Evolutionary conservation across 2,329 filamentous ascomycete genomes (phyloP).

Genomic region (Botrytis hyacinthi): DNA sequence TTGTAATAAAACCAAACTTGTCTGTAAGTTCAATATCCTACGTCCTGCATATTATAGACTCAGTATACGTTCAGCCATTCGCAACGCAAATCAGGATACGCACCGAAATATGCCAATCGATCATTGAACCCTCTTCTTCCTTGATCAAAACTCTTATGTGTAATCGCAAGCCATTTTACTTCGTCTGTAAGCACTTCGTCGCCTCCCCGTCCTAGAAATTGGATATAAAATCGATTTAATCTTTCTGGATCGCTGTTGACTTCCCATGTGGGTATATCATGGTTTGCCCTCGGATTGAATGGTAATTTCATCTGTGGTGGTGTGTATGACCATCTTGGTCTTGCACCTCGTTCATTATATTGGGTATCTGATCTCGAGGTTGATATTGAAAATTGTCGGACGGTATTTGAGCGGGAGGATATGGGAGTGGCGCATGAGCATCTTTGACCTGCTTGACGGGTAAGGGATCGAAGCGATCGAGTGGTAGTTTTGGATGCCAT

Average conservation of each 20-base stretch:
- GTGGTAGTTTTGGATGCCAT: conserved; percentile 51
- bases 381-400: conserved; percentile 34
- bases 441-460: conserved; percentile 34
- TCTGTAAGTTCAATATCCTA: conserved; percentile 58
- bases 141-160: conserved; percentile 98
- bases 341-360: conserved; percentile 39
- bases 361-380: conserved; percentile 33
- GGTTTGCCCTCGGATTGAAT: conserved; percentile 53
- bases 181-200: conserved; percentile 79
- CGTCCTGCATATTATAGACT: conserved; percentile 48
- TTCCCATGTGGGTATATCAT: conserved; percentile 51
- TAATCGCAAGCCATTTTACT: conserved; percentile 93
- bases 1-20: conserved; percentile 59
- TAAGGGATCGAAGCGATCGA: conserved; percentile 41
- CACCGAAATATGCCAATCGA: conserved; percentile 84
- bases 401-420: conserved; percentile 23
- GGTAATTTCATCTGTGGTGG: conserved; percentile 68
- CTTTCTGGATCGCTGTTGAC: conserved; percentile 74
- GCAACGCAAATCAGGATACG: conserved; percentile 28
- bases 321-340: conserved; percentile 69
- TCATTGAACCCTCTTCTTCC: conserved; percentile 94
- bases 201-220: conserved; percentile 71
- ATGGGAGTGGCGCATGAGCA: conserved; percentile 31
- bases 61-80: conserved; percentile 23
- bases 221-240: conserved; percentile 75